A percentile compares a stretch with the other conserved stretches of the same genome.
These are phyloP conservation scores for Myriosclerotinia duriaeana DNA, from an alignment of 2,329 filamentous ascomycete genomes.

Conservation along the genomic window DNA sequence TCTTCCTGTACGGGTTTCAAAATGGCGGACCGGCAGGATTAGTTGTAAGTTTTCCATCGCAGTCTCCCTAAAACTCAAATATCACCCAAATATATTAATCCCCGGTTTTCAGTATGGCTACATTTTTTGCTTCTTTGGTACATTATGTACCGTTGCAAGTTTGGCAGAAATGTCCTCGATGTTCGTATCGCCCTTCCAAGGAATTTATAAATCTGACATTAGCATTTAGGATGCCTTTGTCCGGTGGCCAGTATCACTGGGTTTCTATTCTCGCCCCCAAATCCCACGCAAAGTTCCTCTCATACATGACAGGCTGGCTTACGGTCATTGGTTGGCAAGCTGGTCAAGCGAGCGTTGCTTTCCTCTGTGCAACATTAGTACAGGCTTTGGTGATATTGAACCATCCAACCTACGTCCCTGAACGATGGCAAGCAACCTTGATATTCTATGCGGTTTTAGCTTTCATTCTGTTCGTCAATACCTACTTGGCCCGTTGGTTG, in stretches of 20 bases:
- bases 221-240: conserved; percentile 48
- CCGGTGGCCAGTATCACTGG: conserved; percentile 59
- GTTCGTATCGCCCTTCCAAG: conserved; percentile 27
- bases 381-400: conserved; percentile 44
- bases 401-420: conserved; percentile 40
- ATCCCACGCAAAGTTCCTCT: conserved; percentile 51
- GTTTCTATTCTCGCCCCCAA: conserved; percentile 53
- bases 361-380: conserved; percentile 47
- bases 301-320: conserved; percentile 53
- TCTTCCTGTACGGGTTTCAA: conserved; percentile 29
- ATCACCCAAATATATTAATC: not conserved
- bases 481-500: conserved; percentile 42
- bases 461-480: conserved; percentile 47
- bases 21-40: conserved; percentile 40
- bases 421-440: conserved; percentile 46
- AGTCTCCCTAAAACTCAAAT: not conserved
- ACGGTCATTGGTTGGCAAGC: conserved; percentile 49
- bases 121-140: conserved; percentile 31
- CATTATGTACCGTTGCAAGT: conserved; percentile 27
- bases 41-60: conserved; percentile 30
- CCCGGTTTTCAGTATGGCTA: conserved; percentile 1
- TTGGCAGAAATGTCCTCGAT: conserved; percentile 36
- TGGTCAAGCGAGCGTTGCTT: conserved; percentile 44
- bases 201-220: conserved; percentile 1
- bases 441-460: conserved; percentile 45